Evolutionary conservation across 139 green algal species (phyloP).

Genomic region (Chlorella sp.): DNA sequence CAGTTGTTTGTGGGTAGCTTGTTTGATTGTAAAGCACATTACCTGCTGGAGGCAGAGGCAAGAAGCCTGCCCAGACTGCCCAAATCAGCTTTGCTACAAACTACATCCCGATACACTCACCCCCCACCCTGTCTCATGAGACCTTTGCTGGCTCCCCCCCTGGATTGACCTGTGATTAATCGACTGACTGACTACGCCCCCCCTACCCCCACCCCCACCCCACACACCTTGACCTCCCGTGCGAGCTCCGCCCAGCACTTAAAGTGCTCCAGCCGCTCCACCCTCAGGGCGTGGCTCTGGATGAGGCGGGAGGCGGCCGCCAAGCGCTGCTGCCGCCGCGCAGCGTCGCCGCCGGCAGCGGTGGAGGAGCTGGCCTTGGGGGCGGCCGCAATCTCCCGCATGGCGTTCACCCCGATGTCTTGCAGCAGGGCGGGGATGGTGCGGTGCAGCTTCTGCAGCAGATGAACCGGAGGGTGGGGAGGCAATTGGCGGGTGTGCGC

Average conservation of each 20-base stretch:
- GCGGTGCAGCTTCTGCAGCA: slow-evolving; percentile 17
- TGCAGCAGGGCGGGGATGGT: background rate
- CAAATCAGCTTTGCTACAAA: no score
- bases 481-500: background rate
- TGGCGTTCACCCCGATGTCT: background rate
- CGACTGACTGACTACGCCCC: background rate
- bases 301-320: slow-evolving; percentile 3
- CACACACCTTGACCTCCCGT: background rate
- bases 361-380: background rate
- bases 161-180: no score
- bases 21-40: no score
- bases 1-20: no score
- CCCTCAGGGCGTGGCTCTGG: background rate
- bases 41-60: no score
- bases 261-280: background rate
- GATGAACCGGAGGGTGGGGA: background rate
- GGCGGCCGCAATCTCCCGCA: background rate
- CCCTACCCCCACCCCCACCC: background rate
- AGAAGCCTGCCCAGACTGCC: no score
- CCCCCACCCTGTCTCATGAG: no score
- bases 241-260: slow-evolving; percentile 20
- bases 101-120: no score
- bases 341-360: no score
- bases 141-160: no score
- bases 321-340: background rate